Evolutionary conservation across 1,284 basidiomycete genomes (phyloP), one percentile per base, ranked within the genome.

Genomic region (Trametes sp.): DNA sequence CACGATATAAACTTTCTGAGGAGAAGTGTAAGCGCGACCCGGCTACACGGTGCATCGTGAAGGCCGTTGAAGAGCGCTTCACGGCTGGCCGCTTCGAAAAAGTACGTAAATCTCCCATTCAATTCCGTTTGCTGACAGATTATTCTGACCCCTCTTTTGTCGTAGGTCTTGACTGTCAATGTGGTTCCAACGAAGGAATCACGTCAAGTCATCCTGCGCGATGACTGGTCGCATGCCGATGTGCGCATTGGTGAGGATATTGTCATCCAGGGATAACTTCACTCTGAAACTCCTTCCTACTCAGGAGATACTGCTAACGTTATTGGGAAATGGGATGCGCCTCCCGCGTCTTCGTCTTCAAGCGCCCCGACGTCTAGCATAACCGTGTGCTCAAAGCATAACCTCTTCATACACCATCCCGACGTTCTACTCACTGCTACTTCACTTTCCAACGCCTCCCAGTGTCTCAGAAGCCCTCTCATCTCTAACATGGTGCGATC

Each of bases 381-480:
- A 46, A 76, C 78, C 2, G 81, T 93, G 51, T 85, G 84, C 6
- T 81, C 86, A 16, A 80, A 81, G 51, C 66, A 77, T 5, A 90
- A 92, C 71, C 75, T 88, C 44, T 76, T 98, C 59, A 89, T 98
- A 63, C 88, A 90, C 46, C 94, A 98, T 72, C 96, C 96, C 1
- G 96, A 98, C 75, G 78, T 94, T 48, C 89, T 98, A 54, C 77
- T 98, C 50, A 96, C 96, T 1, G 91, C 94, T 42, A 97, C 96
- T 0, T 85, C 92, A 0, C 87, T 98, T 24, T 90, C 95, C 4
- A 92, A 88, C 63, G 87, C 95, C 0, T 83, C 92, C 4, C 86
- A 90, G 64, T 98, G 96, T 73, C 78, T 86, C 8, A 87, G 96
- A 16, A 92, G 90, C 72, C 93, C 96, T 1, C 80, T 98, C 19